These are phyloP conservation scores for Penicillium sp. DNA, from an alignment of 2,329 filamentous ascomycete genomes.

Conservation along the genomic window DNA sequence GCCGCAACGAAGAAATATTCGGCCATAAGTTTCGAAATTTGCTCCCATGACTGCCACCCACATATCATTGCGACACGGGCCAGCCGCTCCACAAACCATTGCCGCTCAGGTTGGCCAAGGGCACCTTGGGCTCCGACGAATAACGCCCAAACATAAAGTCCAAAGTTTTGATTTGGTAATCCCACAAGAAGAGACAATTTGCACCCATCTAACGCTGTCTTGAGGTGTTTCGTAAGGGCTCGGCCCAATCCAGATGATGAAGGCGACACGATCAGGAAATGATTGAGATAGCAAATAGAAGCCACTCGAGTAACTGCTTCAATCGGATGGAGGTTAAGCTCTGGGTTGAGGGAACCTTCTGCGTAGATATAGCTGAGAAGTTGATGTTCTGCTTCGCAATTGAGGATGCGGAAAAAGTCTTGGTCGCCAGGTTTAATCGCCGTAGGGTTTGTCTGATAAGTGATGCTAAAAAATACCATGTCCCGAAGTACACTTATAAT, in stretches of 20 bases:
- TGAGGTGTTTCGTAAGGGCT: constrained; percentile 33
- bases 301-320: constrained; percentile 33
- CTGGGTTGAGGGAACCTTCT: not conserved
- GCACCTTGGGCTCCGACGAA: constrained; percentile 36
- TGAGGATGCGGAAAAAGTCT: constrained; percentile 34
- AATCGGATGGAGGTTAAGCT: constrained; percentile 23
- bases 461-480: constrained; percentile 34
- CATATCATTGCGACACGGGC: constrained; percentile 25
- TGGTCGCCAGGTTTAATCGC: constrained; percentile 27
- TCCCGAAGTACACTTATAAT: constrained; percentile 30
- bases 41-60: constrained; percentile 31
- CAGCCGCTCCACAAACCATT: constrained; percentile 33
- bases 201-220: constrained; percentile 21
- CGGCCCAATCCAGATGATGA: constrained; percentile 35
- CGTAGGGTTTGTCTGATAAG: constrained; percentile 21
- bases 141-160: constrained; percentile 32
- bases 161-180: constrained; percentile 20
- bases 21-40: constrained; percentile 25
- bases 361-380: constrained; percentile 38
- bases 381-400: constrained; percentile 38
- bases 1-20: constrained; percentile 31
- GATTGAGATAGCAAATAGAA: constrained; percentile 32
- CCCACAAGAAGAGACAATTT: constrained; percentile 14
- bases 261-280: constrained; percentile 34
- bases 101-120: constrained; percentile 25